Evolutionary conservation across 345 rosid genomes (phyloP).

Genomic region (Anastatica hierochuntica): DNA sequence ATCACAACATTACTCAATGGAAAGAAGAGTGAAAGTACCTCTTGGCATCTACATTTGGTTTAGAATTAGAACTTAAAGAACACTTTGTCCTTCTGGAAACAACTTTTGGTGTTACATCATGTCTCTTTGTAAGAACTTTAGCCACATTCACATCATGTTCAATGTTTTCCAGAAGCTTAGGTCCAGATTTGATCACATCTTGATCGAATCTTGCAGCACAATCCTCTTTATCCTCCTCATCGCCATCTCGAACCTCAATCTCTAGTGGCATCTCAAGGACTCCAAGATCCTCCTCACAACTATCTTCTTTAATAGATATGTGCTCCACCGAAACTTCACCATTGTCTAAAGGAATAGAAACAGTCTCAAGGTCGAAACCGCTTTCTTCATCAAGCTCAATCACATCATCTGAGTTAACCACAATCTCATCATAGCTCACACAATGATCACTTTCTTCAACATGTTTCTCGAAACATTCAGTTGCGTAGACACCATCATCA

Average conservation of each 20-base stretch:
- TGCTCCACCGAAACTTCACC: conserved; percentile 8
- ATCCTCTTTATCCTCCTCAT: conserved; percentile 18
- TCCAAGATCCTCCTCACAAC: not conserved
- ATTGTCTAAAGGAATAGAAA: not conserved
- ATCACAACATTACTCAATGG: not conserved
- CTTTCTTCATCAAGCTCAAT: conserved; percentile 25
- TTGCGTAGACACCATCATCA: conserved; percentile 16
- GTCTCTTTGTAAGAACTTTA: conserved; percentile 22
- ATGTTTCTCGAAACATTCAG: conserved; percentile 20
- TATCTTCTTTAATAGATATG: not conserved
- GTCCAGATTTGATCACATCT: not conserved
- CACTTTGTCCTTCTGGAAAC: conserved; percentile 14
- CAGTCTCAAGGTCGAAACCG: not conserved
- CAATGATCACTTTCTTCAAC: conserved; percentile 19
- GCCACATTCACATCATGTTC: not conserved
- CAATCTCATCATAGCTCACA: conserved; percentile 38
- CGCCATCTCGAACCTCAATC: conserved; percentile 31
- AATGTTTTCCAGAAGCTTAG: not conserved
- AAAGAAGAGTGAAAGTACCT: conserved; percentile 36
- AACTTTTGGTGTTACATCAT: conserved; percentile 20
- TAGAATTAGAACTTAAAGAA: conserved; percentile 28
- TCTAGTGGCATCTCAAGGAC: conserved; percentile 1
- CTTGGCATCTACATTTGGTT: conserved; percentile 26
- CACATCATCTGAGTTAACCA: conserved; percentile 22
- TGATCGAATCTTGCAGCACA: not conserved